Evolutionary conservation across 2,329 filamentous ascomycete species (phyloP).

Genomic region (Calcarisporium arbuscula): DNA sequence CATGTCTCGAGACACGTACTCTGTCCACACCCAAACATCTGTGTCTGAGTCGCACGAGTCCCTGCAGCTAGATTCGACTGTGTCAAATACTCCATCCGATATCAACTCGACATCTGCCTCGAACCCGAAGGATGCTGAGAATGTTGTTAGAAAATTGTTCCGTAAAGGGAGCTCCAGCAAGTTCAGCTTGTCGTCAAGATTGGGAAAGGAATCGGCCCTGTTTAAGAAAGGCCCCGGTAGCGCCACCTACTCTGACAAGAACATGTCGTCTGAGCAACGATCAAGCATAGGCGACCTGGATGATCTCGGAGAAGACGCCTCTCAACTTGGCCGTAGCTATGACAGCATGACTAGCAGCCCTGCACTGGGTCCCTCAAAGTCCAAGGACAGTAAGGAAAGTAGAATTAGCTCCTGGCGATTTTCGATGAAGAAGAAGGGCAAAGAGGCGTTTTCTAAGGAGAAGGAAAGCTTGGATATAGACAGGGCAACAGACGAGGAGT

Average conservation of each 20-base stretch:
- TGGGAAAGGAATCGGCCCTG: conserved; percentile 46
- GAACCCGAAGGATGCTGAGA: conserved; percentile 44
- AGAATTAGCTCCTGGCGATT: conserved; percentile 49
- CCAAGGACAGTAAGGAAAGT: conserved; percentile 39
- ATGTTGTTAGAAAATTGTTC: conserved; percentile 54
- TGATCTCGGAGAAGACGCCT: conserved; percentile 41
- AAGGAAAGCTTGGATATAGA: conserved; percentile 52
- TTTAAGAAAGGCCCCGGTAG: conserved; percentile 57
- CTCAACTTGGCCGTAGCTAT: conserved; percentile 41
- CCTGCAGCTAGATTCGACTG: conserved; percentile 45
- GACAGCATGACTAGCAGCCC: conserved; percentile 53
- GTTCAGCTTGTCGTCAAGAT: conserved; percentile 53
- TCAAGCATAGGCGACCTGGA: conserved; percentile 53
- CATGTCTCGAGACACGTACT: conserved; percentile 50
- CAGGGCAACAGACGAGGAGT: conserved; percentile 23
- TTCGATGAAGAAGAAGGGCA: conserved; percentile 55
- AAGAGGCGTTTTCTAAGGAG: conserved; percentile 33
- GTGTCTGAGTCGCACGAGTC: conserved; percentile 56
- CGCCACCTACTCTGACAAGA: conserved; percentile 51
- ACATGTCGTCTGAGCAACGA: conserved; percentile 45
- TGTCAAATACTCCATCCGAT: conserved; percentile 54
- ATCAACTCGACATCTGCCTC: conserved; percentile 32
- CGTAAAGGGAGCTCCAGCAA: conserved; percentile 61
- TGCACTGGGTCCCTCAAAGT: conserved; percentile 45
- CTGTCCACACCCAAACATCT: conserved; percentile 52